Conservation (phyloP, 441 rosid genomes). For the Rhodomyrtus psidioides region DNA sequence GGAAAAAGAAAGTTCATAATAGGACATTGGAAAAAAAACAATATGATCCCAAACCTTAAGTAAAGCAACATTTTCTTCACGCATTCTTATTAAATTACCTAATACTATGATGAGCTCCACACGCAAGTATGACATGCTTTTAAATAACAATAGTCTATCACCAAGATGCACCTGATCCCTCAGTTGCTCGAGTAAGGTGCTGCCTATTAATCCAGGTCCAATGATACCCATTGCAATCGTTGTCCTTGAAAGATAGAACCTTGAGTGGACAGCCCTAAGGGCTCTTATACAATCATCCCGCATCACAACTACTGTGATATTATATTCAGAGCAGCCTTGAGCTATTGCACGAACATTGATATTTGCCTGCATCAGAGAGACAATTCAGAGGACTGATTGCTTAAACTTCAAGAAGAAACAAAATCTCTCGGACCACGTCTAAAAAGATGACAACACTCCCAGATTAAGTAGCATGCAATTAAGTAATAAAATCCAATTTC, state of each 20-base stretch:
- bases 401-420: background rate
- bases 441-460: background rate
- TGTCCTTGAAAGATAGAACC: constrained; percentile 84
- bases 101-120: background rate
- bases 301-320: constrained; percentile 72
- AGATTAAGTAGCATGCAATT: background rate
- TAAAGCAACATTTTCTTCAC: background rate
- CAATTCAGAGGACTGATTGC: background rate
- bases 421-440: background rate
- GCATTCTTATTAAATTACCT: background rate
- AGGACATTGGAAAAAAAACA: background rate
- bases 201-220: constrained; percentile 93
- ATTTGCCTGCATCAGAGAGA: constrained; percentile 53
- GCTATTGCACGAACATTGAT: constrained; percentile 86
- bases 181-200: constrained; percentile 82
- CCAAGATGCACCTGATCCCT: constrained; percentile 62
- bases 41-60: background rate
- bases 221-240: constrained; percentile 88
- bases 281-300: constrained; percentile 89
- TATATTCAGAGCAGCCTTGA: constrained; percentile 97
- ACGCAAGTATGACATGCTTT: background rate
- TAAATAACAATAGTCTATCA: background rate
- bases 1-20: background rate
- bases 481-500: background rate
- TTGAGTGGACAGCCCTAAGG: constrained; percentile 86